These are phyloP conservation scores for Curvularia sp. DNA, from an alignment of 2,329 filamentous ascomycete species.

Conservation along the genomic window DNA sequence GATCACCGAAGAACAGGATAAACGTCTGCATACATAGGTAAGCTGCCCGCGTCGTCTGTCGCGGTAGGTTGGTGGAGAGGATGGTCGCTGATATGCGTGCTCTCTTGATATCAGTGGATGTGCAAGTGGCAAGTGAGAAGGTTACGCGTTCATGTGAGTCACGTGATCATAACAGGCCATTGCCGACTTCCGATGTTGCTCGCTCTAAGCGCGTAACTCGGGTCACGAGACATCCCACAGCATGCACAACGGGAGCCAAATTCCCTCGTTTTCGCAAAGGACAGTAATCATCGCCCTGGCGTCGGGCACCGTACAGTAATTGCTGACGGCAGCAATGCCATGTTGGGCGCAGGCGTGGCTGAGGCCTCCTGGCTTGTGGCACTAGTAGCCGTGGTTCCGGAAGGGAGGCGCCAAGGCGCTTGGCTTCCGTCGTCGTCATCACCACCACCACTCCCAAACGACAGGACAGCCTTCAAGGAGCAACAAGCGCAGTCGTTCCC, in stretches of 20 bases:
- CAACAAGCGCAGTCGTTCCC: conserved; percentile 2
- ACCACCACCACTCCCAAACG: conserved; percentile 23
- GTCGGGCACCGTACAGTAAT: not conserved
- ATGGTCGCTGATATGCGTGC: not conserved
- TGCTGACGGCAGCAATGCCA: not conserved
- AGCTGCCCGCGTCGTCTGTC: not conserved
- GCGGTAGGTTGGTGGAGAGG: not conserved
- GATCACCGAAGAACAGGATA: not conserved
- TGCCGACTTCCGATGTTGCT: not conserved
- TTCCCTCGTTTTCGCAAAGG: not conserved
- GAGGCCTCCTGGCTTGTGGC: conserved; percentile 5
- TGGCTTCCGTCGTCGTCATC: conserved; percentile 14
- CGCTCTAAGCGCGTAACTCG: not conserved
- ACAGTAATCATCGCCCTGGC: not conserved
- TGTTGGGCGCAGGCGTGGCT: conserved; percentile 15
- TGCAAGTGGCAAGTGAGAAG: not conserved
- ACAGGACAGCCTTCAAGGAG: not conserved
- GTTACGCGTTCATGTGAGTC: conserved; percentile 13
- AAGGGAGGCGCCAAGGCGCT: conserved; percentile 17
- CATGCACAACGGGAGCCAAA: not conserved
- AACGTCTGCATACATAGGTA: not conserved
- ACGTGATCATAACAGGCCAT: not conserved
- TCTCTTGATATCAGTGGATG: conserved; percentile 3
- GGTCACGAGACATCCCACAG: too few species aligned
- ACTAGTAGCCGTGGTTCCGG: conserved; percentile 20